Evolutionary conservation across 2,329 filamentous ascomycete genomes (phyloP).

Genomic region (Colletotrichum chrysophilum): DNA sequence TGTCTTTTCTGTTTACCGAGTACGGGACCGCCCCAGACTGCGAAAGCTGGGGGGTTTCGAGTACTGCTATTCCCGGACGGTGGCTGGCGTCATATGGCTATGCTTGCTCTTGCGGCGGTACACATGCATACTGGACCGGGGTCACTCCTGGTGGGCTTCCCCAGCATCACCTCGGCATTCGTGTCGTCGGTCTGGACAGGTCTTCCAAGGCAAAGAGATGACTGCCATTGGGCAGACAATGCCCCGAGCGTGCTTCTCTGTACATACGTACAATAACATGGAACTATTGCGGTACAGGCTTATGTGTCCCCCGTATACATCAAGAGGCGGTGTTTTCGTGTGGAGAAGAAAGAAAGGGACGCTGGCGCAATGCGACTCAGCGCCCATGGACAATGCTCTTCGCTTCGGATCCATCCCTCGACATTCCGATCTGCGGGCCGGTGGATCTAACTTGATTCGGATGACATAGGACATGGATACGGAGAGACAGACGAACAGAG

Average conservation of each 20-base stretch:
- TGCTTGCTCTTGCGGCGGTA: background rate
- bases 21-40: background rate
- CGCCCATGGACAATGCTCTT: background rate
- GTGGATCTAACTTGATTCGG: background rate
- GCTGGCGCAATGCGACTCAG: background rate
- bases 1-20: background rate
- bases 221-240: background rate
- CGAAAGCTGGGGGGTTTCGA: background rate
- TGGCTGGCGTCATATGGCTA: background rate
- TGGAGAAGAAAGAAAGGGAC: background rate
- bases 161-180: background rate
- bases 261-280: background rate
- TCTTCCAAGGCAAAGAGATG: background rate
- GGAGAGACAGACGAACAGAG: background rate
- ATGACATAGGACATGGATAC: background rate
- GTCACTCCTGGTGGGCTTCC: background rate
- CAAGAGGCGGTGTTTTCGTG: background rate
- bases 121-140: background rate
- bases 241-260: background rate
- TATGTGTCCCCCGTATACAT: background rate
- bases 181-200: background rate
- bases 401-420: background rate
- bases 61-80: background rate
- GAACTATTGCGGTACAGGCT: background rate
- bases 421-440: constrained; percentile 9